Evolutionary conservation across 2,329 filamentous ascomycete species (phyloP).

Genomic region (Paraphaeosphaeria sporulosa): DNA sequence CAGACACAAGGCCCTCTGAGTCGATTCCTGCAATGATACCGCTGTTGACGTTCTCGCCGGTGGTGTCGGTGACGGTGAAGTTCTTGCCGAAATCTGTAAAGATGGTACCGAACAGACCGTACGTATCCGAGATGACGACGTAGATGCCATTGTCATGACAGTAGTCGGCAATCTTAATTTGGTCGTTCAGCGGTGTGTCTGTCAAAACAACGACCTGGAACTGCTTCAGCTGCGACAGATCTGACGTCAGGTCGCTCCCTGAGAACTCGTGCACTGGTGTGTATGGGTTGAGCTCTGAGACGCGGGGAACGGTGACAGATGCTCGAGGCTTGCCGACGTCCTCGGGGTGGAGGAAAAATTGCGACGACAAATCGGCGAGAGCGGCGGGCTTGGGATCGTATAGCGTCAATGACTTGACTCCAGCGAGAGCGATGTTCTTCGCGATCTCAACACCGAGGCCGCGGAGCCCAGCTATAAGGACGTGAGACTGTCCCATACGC

Average conservation of each 20-base stretch:
- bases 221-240: conserved; percentile 83
- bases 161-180: conserved; percentile 87
- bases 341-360: conserved; percentile 90
- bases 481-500: conserved; percentile 95
- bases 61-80: conserved; percentile 89
- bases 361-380: conserved; percentile 90
- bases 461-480: conserved; percentile 89
- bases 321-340: conserved; percentile 95
- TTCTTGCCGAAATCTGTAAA: conserved; percentile 98
- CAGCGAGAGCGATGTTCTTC: conserved; percentile 97
- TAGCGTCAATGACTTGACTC: conserved; percentile 95
- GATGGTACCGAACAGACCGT: conserved; percentile 91
- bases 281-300: conserved; percentile 95
- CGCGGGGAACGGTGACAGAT: conserved; percentile 82
- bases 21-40: conserved; percentile 92
- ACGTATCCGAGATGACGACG: conserved; percentile 85
- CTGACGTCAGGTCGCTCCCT: conserved; percentile 70
- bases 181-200: conserved; percentile 78
- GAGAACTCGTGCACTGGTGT: conserved; percentile 84
- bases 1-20: conserved; percentile 88
- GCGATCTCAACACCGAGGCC: conserved; percentile 97
- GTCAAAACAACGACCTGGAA: conserved; percentile 95
- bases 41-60: conserved; percentile 83
- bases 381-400: conserved; percentile 86
- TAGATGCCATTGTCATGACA: conserved; percentile 95